These are phyloP conservation scores for Colletotrichum sp. DNA, from an alignment of 2,329 filamentous ascomycete species.

Conservation along the genomic window DNA sequence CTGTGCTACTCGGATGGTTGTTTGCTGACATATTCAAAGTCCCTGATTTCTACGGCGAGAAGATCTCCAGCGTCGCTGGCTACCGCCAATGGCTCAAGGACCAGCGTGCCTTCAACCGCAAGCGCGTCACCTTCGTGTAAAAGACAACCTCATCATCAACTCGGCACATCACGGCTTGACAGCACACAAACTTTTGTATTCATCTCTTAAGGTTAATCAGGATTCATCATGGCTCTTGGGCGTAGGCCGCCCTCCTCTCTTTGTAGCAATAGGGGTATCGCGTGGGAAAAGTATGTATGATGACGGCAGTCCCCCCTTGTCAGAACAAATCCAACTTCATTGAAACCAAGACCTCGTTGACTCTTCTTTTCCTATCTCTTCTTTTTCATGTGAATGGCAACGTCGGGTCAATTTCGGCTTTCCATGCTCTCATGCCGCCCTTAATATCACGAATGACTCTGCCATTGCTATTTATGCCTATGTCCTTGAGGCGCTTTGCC, in stretches of 20 bases:
- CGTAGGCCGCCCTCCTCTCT: constrained; percentile 8
- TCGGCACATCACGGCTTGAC: neutral
- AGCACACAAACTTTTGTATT: neutral
- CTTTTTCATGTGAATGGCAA: constrained; percentile 54
- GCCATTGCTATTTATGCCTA: constrained; percentile 57
- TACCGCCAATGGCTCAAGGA: constrained; percentile 98
- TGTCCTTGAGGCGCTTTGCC: constrained; percentile 67
- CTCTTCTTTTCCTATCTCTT: neutral
- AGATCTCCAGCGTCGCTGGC: constrained; percentile 90
- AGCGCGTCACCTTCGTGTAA: constrained; percentile 71
- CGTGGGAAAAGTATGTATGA: constrained; percentile 25
- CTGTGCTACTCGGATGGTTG: accelerated
- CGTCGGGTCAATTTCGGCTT: constrained; percentile 65
- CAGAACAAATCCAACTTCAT: constrained; percentile 24
- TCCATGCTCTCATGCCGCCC: constrained; percentile 78
- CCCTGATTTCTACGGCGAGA: constrained; percentile 98
- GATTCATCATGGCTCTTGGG: constrained; percentile 11
- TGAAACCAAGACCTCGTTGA: neutral
- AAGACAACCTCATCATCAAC: neutral
- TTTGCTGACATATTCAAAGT: constrained; percentile 48
- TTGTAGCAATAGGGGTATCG: constrained; percentile 12
- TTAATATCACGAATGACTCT: constrained; percentile 72
- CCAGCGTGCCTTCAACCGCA: constrained; percentile 95
- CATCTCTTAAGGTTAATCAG: constrained; percentile 4
- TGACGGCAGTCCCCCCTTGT: constrained; percentile 28